Conservation (phyloP, 257 asterid species). For the Verbena officinalis region DNA sequence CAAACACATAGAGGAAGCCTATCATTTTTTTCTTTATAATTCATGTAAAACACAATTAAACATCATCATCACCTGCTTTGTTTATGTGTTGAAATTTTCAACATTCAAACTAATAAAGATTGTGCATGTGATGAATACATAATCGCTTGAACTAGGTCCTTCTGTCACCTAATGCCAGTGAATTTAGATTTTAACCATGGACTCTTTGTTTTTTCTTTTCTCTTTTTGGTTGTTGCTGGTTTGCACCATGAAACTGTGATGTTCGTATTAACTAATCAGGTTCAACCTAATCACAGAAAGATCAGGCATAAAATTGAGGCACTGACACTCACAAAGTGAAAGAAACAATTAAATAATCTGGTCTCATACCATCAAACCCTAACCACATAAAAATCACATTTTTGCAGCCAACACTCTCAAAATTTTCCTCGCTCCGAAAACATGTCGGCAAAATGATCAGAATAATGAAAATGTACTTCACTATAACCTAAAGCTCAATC, state of each 20-base stretch:
- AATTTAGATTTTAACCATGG: constrained; percentile 3
- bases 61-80: not conserved
- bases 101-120: constrained; percentile 6
- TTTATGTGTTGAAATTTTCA: not conserved
- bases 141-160: not conserved
- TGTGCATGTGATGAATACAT: not conserved
- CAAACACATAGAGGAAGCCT: not conserved
- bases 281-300: constrained; percentile 17
- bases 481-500: constrained; percentile 19
- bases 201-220: not conserved
- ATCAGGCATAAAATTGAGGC: constrained; percentile 20
- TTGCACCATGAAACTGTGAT: constrained; percentile 6
- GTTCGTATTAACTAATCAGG: constrained; percentile 3
- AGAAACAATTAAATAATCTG: not conserved
- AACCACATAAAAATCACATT: not conserved
- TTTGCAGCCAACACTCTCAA: constrained; percentile 28
- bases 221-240: constrained; percentile 9
- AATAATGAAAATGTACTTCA: not conserved
- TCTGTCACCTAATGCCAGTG: constrained; percentile 3
- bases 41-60: constrained; percentile 1
- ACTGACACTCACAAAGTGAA: not conserved
- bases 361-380: not conserved
- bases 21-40: not conserved
- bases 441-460: constrained; percentile 4
- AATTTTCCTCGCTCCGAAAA: constrained; percentile 5